A percentile compares a stretch with the other conserved stretches of the same genome.
These are phyloP conservation scores for Acer negundo DNA, from an alignment of 345 rosid species.

Conservation along the genomic window DNA sequence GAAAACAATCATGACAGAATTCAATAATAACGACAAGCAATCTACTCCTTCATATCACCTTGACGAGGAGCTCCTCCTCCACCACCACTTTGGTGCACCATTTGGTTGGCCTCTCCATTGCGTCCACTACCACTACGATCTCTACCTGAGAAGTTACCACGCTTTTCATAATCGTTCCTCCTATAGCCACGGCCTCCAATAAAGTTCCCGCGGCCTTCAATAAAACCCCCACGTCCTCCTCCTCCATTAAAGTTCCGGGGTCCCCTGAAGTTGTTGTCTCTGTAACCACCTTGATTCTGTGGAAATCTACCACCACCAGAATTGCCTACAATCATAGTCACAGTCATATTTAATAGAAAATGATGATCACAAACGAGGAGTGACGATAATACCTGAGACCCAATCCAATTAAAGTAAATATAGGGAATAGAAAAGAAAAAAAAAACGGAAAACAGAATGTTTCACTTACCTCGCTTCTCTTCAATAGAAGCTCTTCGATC, in stretches of 20 bases:
- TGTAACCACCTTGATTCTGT: conserved; percentile 45
- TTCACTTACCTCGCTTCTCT: conserved; percentile 65
- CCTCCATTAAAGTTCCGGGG: conserved; percentile 44
- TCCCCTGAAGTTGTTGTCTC: conserved; percentile 51
- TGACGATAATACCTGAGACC: background rate
- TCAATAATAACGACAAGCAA: conserved; percentile 9
- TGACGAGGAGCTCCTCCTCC: conserved; percentile 14
- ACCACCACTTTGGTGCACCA: conserved; percentile 27
- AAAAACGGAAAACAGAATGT: background rate
- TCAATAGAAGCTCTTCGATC: conserved; percentile 68
- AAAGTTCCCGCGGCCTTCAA: conserved; percentile 48
- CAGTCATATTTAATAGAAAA: background rate
- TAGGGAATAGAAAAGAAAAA: background rate
- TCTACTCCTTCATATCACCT: conserved; percentile 9
- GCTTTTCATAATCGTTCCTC: conserved; percentile 48
- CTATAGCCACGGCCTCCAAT: conserved; percentile 44
- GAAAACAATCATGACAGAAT: background rate
- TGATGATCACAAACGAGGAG: background rate
- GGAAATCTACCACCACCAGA: conserved; percentile 40
- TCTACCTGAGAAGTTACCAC: conserved; percentile 40
- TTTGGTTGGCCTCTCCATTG: conserved; percentile 35
- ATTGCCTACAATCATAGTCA: conserved; percentile 37
- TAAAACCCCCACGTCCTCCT: conserved; percentile 40
- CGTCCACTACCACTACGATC: conserved; percentile 26
- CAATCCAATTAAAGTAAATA: background rate